phyloP scores from a whole-genome alignment of 768 basidiomycete genomes.

The Suillus weaverae region DNA sequence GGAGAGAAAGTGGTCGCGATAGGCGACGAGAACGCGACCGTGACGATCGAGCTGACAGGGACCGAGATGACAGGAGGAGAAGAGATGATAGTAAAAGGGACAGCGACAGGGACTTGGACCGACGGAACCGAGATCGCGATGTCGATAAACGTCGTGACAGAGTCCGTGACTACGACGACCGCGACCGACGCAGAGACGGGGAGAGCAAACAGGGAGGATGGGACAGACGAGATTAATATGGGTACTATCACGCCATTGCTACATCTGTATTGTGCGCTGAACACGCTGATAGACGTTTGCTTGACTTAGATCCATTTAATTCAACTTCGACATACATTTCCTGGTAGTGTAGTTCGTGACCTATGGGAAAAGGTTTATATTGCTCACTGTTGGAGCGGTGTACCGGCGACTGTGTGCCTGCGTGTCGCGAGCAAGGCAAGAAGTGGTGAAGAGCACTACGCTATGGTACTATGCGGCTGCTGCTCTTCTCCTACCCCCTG shows the following conservation, averaged over 20 bases:
- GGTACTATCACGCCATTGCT: neutral
- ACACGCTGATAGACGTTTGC: too few relatives aligned
- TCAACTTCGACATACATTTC: too few relatives aligned
- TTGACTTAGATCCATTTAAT: too few relatives aligned
- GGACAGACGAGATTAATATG: neutral
- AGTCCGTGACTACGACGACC: constrained; percentile 29
- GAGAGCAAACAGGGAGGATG: constrained; percentile 16
- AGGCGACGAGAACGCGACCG: constrained; percentile 34
- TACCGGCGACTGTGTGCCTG: too few relatives aligned
- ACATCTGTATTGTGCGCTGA: neutral
- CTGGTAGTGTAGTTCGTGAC: too few relatives aligned
- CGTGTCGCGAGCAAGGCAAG: too few relatives aligned
- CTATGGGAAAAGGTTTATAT: too few relatives aligned
- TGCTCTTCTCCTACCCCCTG: too few relatives aligned
- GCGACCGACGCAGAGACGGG: constrained; percentile 7
- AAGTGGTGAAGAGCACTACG: too few relatives aligned
- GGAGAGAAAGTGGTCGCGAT: constrained; percentile 23
- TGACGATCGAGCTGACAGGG: constrained; percentile 23
- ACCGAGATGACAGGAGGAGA: constrained; percentile 27
- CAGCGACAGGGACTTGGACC: constrained; percentile 26
- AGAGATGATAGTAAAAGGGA: constrained; percentile 27
- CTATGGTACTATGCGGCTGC: too few relatives aligned
- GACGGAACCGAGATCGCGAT: constrained; percentile 29
- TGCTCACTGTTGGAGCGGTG: too few relatives aligned
- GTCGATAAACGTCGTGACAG: constrained; percentile 29